Evolutionary conservation across 768 basidiomycete species (phyloP), one percentile per base, ranked within the genome.

Genomic region (Termitomyces sp.): DNA sequence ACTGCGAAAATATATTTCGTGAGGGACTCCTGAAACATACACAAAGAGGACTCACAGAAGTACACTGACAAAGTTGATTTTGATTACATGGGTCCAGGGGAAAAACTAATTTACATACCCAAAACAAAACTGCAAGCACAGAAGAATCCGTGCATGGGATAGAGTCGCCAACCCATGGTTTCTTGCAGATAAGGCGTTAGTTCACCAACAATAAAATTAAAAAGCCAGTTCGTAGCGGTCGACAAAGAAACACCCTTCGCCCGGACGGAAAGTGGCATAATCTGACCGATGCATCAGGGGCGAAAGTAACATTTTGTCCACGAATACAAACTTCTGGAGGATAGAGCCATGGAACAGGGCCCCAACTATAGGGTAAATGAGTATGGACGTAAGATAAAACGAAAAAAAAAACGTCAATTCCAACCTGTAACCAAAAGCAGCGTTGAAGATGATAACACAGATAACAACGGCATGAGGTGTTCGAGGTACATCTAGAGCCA

Each of bases 161-260:
- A 97, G 55, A 98, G 70, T 48, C 90, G 80, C 94, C 95, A 98
- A 43, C 80, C 81, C 63, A 98, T 96, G 22, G 81, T 71, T 58
- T 94, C 92, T 72, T 96, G 93, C 40, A 97, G 75, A 54, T 85
- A 81, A 1, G 94, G 95, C 0, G 94, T 98, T 30, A 84, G 77
- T 69, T 90, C 88, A 33, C 94, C 94, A 42, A 98, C 91, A 58
- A 94, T 71, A 72, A 88, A 96, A 71, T 94, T 94, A 77, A 92
- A 92, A n/a, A 80, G 79, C 85, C 83, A 88, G 64, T 90, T 90
- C 8, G 92, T 95, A 14, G 93, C 93, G 5, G 95, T 97, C 0
- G 93, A 96, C 35, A 97, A 66, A 7, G 92, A 95, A 24, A 97
- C 94, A n/a, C 94, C 95, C 74, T 97, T 97, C 12, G 93, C 94